Conservation (phyloP, 106 monocot genomes). For the Allium cepa region DNA sequence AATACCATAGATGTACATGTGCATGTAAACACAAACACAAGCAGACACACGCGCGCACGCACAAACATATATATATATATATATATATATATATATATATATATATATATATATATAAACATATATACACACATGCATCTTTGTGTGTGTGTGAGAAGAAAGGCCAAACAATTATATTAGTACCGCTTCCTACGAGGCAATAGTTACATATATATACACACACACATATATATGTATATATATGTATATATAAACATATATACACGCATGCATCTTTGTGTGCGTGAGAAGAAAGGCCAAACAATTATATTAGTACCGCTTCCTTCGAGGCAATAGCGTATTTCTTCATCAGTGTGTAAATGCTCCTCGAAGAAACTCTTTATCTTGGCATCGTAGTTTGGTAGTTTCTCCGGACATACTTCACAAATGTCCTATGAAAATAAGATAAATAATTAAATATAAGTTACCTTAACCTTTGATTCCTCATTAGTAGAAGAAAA, state of each 20-base stretch:
- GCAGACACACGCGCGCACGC: no score
- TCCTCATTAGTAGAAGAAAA: background rate
- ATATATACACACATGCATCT: no score
- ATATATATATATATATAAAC: no score
- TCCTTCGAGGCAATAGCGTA: conserved; percentile 93
- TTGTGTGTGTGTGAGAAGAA: no score
- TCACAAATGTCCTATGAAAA: conserved; percentile 77
- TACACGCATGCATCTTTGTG: no score
- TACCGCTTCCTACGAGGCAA: conserved; percentile 93
- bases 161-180: background rate
- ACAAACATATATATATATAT: no score
- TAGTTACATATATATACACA: conserved; percentile 6
- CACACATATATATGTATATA: no score
- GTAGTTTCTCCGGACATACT: conserved; percentile 84
- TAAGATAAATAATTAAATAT: background rate
- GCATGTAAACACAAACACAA: no score
- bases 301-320: conserved; percentile 40
- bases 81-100: no score
- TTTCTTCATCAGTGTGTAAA: conserved; percentile 97
- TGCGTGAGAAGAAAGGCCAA: no score
- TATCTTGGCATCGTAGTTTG: conserved; percentile 84
- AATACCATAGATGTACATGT: no score
- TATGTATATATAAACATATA: no score
- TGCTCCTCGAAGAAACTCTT: conserved; percentile 98
- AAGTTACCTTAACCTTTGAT: background rate